Percentiles rank a stretch among this genome's conserved stretches.
Conservation (phyloP, 108 stramenopile genomes). For the Fragilariopsis cylindrus region DNA sequence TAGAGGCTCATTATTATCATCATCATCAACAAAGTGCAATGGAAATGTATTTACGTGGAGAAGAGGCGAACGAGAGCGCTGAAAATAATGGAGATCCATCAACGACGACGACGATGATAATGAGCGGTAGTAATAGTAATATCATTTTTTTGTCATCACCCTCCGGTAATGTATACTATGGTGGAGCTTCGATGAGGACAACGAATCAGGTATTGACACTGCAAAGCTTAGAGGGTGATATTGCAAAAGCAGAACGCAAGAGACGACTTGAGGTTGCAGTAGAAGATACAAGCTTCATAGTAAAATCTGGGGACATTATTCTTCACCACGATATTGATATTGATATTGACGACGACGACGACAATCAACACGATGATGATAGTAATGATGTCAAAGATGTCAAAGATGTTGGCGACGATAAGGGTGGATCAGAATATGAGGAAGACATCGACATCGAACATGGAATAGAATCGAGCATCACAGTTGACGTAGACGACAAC, state of each 20-base stretch:
- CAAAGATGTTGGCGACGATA: constrained; percentile 2
- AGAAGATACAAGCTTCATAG: constrained; percentile 41
- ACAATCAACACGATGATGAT: not conserved
- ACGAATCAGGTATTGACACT: constrained; percentile 2
- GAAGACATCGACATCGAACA: not conserved
- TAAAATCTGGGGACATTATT: constrained; percentile 2
- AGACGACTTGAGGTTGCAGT: constrained; percentile 23
- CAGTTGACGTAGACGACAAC: constrained; percentile 9
- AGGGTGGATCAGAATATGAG: not conserved
- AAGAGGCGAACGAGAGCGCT: constrained; percentile 9
- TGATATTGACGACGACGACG: not conserved
- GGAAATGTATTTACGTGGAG: constrained; percentile 13
- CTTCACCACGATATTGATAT: not conserved
- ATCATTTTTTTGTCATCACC: not conserved
- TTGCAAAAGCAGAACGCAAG: constrained; percentile 17
- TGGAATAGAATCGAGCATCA: constrained; percentile 6
- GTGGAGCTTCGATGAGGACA: constrained; percentile 3
- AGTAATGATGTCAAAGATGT: not conserved
- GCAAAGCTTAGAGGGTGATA: constrained; percentile 10
- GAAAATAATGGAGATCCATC: not conserved
- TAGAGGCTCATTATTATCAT: constrained; percentile 18
- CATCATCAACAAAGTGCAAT: constrained; percentile 19
- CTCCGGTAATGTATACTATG: not conserved
- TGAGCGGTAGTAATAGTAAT: not conserved
- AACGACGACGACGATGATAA: not conserved